Percentiles rank a stretch among this genome's conserved stretches.
phyloP scores from a whole-genome alignment of 345 rosid genomes.

The Gossypium rotundifolium region DNA sequence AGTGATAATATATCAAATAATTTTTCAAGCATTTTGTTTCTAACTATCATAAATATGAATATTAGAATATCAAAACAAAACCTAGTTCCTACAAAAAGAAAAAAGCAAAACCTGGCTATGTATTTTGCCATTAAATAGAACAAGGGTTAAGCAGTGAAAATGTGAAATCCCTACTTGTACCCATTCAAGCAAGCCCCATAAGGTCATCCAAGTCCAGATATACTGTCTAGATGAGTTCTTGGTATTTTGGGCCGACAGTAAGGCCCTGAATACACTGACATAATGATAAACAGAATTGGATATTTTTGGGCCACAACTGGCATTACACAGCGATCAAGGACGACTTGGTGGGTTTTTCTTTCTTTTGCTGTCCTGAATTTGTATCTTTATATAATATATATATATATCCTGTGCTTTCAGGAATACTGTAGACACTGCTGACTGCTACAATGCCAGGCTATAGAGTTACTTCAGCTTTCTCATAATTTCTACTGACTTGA shows the following conservation, averaged over 20 bases:
- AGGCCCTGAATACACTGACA: not conserved
- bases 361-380: not conserved
- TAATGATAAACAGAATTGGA: not conserved
- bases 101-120: no score
- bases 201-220: not conserved
- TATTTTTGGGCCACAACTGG: not conserved
- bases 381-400: not conserved
- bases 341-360: not conserved
- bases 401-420: not conserved
- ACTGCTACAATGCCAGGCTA: constrained; percentile 1
- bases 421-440: constrained; percentile 6
- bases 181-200: not conserved
- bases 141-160: not conserved
- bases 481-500: not conserved
- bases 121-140: not conserved
- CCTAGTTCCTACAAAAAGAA: no score
- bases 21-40: no score
- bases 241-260: not conserved
- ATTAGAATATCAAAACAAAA: no score
- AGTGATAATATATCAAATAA: no score
- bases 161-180: not conserved
- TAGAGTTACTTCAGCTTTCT: constrained; percentile 4
- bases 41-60: no score
- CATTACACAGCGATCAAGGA: not conserved
- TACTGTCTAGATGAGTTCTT: not conserved